Evolutionary conservation across 768 basidiomycete species (phyloP).

Genomic region (Boletus tylopilopsis): DNA sequence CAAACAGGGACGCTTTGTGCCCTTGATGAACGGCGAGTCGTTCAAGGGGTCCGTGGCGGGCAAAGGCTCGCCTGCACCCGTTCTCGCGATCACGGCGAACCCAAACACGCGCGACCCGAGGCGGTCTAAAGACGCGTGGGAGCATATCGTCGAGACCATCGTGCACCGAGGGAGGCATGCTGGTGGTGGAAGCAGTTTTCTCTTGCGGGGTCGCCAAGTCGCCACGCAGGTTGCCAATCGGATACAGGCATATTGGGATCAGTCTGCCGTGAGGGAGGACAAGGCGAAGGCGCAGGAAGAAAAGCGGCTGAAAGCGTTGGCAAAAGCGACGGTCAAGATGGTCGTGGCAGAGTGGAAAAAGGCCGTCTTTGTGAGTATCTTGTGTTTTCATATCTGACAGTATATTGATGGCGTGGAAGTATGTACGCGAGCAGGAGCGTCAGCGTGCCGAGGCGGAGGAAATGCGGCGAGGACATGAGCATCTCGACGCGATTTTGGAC

Average conservation of each 20-base stretch:
- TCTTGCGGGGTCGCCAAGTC: constrained; percentile 36
- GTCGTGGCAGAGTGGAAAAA: constrained; percentile 84
- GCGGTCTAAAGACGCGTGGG: constrained; percentile 50
- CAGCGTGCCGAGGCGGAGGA: constrained; percentile 71
- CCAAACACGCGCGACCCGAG: constrained; percentile 21
- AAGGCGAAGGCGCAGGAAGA: constrained; percentile 59
- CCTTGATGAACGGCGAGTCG: constrained; percentile 35
- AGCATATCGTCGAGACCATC: constrained; percentile 50
- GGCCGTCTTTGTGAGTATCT: constrained; percentile 67
- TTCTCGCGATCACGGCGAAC: constrained; percentile 9
- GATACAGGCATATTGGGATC: constrained; percentile 75
- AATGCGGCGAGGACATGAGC: constrained; percentile 71
- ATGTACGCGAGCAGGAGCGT: constrained; percentile 69
- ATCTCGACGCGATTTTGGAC: constrained; percentile 86
- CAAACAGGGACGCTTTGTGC: constrained; percentile 43
- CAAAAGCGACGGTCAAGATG: constrained; percentile 67
- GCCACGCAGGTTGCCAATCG: constrained; percentile 59
- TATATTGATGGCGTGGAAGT: constrained; percentile 36
- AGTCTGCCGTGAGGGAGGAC: constrained; percentile 57
- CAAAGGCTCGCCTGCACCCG: constrained; percentile 6
- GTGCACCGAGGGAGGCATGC: constrained; percentile 22
- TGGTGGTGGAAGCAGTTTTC: constrained; percentile 6
- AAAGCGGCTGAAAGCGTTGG: constrained; percentile 58
- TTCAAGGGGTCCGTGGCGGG: constrained; percentile 1
- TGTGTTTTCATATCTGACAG: background rate